These are phyloP conservation scores for Zangia roseola DNA, from an alignment of 768 basidiomycete species.

Conservation along the genomic window DNA sequence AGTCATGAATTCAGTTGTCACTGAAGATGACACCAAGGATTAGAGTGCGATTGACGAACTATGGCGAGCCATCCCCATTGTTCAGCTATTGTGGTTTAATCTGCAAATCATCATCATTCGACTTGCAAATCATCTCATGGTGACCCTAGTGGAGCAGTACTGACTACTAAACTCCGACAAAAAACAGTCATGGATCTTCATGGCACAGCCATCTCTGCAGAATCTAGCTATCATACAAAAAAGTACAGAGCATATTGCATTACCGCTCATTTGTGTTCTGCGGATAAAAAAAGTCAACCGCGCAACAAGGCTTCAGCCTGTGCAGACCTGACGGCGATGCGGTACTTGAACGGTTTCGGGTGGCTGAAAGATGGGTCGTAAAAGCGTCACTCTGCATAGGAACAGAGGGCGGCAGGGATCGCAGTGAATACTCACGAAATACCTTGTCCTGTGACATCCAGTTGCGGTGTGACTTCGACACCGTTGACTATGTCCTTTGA, in stretches of 20 bases:
- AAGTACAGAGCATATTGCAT: too few relatives aligned
- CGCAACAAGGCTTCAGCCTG: constrained; percentile 33
- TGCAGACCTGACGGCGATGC: constrained; percentile 52
- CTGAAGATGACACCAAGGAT: not conserved
- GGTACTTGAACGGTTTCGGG: constrained; percentile 54
- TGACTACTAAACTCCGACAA: too few relatives aligned
- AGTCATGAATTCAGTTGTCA: not conserved
- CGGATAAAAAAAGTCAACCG: too few relatives aligned
- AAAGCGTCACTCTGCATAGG: not conserved
- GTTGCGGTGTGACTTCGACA: constrained; percentile 41
- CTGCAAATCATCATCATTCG: not conserved
- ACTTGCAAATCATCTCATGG: not conserved
- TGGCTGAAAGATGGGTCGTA: constrained; percentile 27
- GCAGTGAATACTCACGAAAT: constrained; percentile 39
- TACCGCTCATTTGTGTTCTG: not conserved
- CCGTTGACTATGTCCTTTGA: constrained; percentile 42
- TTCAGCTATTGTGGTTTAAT: not conserved
- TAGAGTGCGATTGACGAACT: not conserved
- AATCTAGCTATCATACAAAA: too few relatives aligned
- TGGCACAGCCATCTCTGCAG: not conserved
- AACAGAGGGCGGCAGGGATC: too few relatives aligned
- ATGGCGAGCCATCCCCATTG: not conserved
- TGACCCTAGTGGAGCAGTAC: not conserved
- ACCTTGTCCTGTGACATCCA: constrained; percentile 41
- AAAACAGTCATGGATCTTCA: not conserved